Percentiles rank a stretch among this genome's conserved stretches.
phyloP scores from a whole-genome alignment of 1,139 yeast genomes.

The Arxiozyma telluris region DNA sequence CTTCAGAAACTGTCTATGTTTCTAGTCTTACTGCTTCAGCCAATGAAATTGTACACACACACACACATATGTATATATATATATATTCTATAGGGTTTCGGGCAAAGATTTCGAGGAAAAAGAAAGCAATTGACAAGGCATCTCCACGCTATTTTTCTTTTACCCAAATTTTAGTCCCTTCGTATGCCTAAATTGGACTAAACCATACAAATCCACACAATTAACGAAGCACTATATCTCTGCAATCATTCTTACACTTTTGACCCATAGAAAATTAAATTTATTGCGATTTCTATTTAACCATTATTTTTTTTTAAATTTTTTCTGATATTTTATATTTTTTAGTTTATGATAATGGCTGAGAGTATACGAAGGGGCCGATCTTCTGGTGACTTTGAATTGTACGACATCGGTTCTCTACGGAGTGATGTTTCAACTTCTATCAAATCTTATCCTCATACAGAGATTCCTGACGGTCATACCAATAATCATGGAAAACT shows the following conservation, averaged over 20 bases:
- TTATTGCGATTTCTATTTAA: not conserved
- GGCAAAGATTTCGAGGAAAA: too few species aligned
- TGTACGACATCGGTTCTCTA: not conserved
- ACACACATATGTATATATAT: not conserved
- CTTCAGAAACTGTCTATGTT: too few species aligned
- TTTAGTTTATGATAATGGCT: not conserved
- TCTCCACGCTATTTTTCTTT: not conserved
- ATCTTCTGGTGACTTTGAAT: not conserved
- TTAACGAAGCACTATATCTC: not conserved
- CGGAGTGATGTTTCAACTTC: not conserved
- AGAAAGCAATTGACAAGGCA: not conserved
- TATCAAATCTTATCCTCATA: not conserved
- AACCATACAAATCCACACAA: not conserved
- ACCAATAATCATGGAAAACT: conserved; percentile 18
- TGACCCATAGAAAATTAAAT: not conserved
- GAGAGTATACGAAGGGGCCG: not conserved
- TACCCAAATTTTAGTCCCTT: not conserved
- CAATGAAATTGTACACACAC: not conserved
- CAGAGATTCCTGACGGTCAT: not conserved
- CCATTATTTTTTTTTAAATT: not conserved
- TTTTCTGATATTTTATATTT: not conserved
- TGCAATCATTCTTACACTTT: not conserved
- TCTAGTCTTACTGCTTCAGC: not conserved
- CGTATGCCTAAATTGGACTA: not conserved
- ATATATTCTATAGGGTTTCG: not conserved